Conservation (phyloP, 2,329 filamentous ascomycete species). For the Chaetomium sp. region DNA sequence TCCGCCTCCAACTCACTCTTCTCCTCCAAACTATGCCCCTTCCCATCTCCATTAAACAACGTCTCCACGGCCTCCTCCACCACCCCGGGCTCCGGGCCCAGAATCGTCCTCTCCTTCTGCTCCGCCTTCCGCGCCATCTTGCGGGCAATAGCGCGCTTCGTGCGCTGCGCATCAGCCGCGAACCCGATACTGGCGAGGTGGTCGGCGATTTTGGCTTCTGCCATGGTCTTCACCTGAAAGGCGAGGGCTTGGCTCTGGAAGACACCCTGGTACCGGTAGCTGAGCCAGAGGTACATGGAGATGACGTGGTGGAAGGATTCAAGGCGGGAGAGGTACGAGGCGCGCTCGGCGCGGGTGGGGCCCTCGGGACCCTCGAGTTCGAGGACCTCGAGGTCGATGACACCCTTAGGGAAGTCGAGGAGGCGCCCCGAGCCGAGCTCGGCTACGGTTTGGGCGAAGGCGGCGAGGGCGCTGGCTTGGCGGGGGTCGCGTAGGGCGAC, state of each 20-base stretch:
- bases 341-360: conserved; percentile 32
- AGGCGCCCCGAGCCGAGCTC: conserved; percentile 60
- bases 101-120: conserved; percentile 16
- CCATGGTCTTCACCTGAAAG: conserved; percentile 68
- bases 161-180: conserved; percentile 31
- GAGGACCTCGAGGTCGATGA: conserved; percentile 66
- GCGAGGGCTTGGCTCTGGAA: conserved; percentile 71
- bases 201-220: conserved; percentile 68
- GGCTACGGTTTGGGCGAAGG: conserved; percentile 64
- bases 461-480: conserved; percentile 47
- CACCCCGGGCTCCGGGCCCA: conserved; percentile 19
- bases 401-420: conserved; percentile 53
- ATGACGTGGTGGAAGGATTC: conserved; percentile 77
- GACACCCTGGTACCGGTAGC: conserved; percentile 76
- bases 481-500: conserved; percentile 46
- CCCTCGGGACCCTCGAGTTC: conserved; percentile 44
- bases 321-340: conserved; percentile 56
- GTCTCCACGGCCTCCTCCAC: conserved; percentile 13
- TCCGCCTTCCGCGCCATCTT: conserved; percentile 15
- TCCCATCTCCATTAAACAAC: conserved; percentile 28
- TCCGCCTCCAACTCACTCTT: background rate
- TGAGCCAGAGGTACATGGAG: conserved; percentile 87
- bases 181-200: conserved; percentile 53
- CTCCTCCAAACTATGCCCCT: conserved; percentile 5
- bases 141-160: conserved; percentile 26